These are phyloP conservation scores for Colletotrichum sp. DNA, from an alignment of 2,329 filamentous ascomycete species.

Conservation along the genomic window DNA sequence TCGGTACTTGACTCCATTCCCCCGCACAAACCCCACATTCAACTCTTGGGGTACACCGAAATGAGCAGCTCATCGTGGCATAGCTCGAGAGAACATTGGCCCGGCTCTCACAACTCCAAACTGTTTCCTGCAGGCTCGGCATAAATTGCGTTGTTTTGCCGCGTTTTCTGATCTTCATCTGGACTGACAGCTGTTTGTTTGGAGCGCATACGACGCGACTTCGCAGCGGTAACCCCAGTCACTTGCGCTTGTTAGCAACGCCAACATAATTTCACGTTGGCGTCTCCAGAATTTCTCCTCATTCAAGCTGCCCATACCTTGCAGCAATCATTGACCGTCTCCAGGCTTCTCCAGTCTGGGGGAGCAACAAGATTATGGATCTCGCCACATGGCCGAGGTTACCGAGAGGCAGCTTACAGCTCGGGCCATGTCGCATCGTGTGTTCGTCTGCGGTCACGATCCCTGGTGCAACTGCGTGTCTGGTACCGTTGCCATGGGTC, in stretches of 20 bases:
- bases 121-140: background rate
- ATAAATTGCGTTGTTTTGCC: background rate
- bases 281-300: background rate
- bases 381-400: slow-evolving; percentile 12
- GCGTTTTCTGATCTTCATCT: background rate
- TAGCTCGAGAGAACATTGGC: slow-evolving; percentile 15
- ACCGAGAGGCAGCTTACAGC: slow-evolving; percentile 4
- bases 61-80: background rate
- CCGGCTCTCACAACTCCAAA: background rate
- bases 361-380: background rate
- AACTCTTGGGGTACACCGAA: background rate
- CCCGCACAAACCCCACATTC: slow-evolving; percentile 7
- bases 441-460: background rate
- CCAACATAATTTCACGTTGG: background rate
- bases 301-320: background rate
- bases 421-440: slow-evolving; percentile 7
- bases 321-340: background rate
- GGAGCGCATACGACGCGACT: slow-evolving; percentile 1
- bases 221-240: background rate
- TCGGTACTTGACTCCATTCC: slow-evolving; percentile 2
- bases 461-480: background rate
- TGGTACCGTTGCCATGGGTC: background rate
- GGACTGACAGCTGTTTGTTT: background rate
- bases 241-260: background rate
- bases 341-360: background rate